Conservation (phyloP, 2,329 filamentous ascomycete genomes). For the Aureobasidium vineae region DNA sequence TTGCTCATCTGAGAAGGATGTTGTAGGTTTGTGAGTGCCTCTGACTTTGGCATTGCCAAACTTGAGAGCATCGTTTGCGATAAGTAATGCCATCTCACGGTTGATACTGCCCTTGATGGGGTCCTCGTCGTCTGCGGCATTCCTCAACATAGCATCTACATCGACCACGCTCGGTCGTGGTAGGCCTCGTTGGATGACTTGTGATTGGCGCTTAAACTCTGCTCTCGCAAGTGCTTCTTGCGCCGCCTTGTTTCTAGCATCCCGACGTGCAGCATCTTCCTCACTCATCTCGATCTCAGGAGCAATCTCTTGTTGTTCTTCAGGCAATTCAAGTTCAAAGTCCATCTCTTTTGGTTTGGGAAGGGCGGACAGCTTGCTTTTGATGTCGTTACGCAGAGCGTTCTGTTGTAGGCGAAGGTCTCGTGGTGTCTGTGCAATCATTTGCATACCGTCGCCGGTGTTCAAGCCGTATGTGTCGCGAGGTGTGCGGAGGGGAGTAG, state of each 20-base stretch:
- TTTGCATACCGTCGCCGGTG: slow-evolving; percentile 63
- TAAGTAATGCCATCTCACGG: slow-evolving; percentile 71
- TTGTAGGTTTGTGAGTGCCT: slow-evolving; percentile 59
- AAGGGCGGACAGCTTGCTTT: slow-evolving; percentile 71
- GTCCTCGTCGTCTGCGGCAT: slow-evolving; percentile 60
- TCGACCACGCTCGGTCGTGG: slow-evolving; percentile 76
- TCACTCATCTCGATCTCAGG: slow-evolving; percentile 54
- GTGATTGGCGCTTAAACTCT: slow-evolving; percentile 79
- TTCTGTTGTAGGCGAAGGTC: slow-evolving; percentile 72
- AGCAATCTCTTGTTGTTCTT: slow-evolving; percentile 66
- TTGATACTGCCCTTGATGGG: slow-evolving; percentile 69
- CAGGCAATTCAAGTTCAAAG: slow-evolving; percentile 90
- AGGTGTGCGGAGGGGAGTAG: slow-evolving; percentile 83
- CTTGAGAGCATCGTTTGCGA: slow-evolving; percentile 76
- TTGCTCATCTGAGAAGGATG: slow-evolving; percentile 66
- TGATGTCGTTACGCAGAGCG: slow-evolving; percentile 66
- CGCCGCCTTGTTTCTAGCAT: slow-evolving; percentile 63
- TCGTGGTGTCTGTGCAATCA: slow-evolving; percentile 71
- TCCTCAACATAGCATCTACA: slow-evolving; percentile 63
- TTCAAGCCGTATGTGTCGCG: slow-evolving; percentile 87
- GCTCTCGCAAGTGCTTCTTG: slow-evolving; percentile 63
- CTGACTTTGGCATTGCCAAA: slow-evolving; percentile 68
- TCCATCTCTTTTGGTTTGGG: slow-evolving; percentile 92
- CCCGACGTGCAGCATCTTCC: slow-evolving; percentile 71
- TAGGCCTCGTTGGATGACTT: slow-evolving; percentile 82